Base-by-base conservation (phyloP, 2,329 filamentous ascomycete species). In the Cercospora sesami region DNA sequence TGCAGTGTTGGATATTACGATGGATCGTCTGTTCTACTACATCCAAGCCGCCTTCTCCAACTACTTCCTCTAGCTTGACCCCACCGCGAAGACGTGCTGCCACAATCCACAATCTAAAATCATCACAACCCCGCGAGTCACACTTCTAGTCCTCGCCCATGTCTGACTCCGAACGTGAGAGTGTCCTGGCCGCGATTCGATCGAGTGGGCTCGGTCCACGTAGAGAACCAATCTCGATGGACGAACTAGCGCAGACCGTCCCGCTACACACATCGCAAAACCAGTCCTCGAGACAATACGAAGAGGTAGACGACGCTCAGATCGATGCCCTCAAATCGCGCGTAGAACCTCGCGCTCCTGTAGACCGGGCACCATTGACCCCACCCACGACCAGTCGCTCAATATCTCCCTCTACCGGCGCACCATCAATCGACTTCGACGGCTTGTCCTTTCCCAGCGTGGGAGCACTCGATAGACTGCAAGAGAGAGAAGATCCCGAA, bases 161-260 rank as follows among this genome's bases (percentile, higher is more conserved):
- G 62, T 64, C 62, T 18, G 62, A 64, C 48, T 57, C 62, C 72
- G 87, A 89, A 74, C 80, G 86, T 33, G 86, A 89, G 63, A 85
- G 79, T 65, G 81, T 89, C 64, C 85, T 84, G 73, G 83, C 86
- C 18, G 86, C 87, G 26, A 89, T 90, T 68, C 80, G 85, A 72
- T 83, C 83, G 6, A 88, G 86, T 14, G 62, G 62, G 6, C 87
- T 87, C 76, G 80, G 81, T 33, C 81, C 79, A 23, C 79, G 80
- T 28, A 81, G 81, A 70, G 79, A 82, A 63, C 78, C 81, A 0
- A 75, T 86, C 55, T 80, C 83, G 71, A 79, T 84, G 55, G 80
- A 82, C 57, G 70, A 75, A 58, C 71, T 76, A 12, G 72, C 74
- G 26, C 64, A 72, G 18, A 66, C 67, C 33, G 36, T 28, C 39